Evolutionary conservation across 257 asterid species (phyloP), one percentile per base, ranked within the genome.

Genomic region (Rubia yunnanensis): DNA sequence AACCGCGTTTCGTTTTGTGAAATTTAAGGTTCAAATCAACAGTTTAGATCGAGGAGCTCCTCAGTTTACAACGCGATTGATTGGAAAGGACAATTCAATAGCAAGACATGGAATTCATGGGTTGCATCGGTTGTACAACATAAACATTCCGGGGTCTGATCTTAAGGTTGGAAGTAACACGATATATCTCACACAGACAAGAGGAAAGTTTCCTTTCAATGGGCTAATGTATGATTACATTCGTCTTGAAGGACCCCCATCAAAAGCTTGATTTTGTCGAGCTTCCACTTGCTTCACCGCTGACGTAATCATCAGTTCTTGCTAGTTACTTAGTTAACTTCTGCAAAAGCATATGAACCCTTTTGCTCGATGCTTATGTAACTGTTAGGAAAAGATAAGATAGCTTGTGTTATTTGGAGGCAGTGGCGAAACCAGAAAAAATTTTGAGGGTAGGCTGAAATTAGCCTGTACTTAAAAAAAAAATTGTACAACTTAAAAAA

Each of bases 71-170:
- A 90, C 87, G 6, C 83, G 82, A 1, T n/a, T 66, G 2, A 85
- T 91, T 14, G 96, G 98, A 1, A 79, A 67, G 46, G 98, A 91
- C 77, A 91, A 91, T 32, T 64, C 95, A 2, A 82, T 91, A 34
- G 98, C 96, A 4, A 83, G 98, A 36, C 98, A 91, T 72, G 96
- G 96, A 2, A 91, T 88, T 67, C 96, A 77, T 71, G 98, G 98
- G 54, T 46, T 83, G 28, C 83, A 91, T 23, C 78, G 88, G 85
- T 57, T 84, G 15, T 91, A 72, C 38, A 78, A 75, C 35, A 66
- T 86, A 32, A 65, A 41, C 58, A 34, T 91, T 49, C 71, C 73
- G 22, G 83, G 84, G 6, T 71, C 81, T 38, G 38, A 67, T 17
- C 84, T 91, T 20, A 23, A 24, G 4, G 3, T 7, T 1, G 70